Evolutionary conservation across 1,284 basidiomycete genomes (phyloP).

Genomic region (Cutaneotrichosporon sp.): DNA sequence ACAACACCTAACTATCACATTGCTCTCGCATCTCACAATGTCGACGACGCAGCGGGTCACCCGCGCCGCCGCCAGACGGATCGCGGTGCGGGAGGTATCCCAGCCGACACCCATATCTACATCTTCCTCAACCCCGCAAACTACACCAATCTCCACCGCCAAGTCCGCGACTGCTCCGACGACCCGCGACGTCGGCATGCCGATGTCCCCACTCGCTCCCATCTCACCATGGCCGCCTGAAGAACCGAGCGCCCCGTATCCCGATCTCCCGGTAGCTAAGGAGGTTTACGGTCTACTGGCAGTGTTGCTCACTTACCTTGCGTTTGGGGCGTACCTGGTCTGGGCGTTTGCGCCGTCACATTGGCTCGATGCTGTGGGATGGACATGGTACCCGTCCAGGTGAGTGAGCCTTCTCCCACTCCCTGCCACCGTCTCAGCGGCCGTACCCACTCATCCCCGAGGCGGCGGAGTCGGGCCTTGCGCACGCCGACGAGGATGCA

Average conservation of each 20-base stretch:
- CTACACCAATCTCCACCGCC: background rate
- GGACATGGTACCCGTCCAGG: slow-evolving; percentile 86
- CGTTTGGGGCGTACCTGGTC: slow-evolving; percentile 68
- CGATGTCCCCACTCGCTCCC: slow-evolving; percentile 57
- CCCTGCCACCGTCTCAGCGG: no score
- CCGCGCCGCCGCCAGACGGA: background rate
- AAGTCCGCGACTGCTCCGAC: background rate
- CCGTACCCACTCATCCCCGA: no score
- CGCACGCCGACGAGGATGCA: no score
- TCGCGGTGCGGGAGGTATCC: background rate
- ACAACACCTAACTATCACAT: background rate
- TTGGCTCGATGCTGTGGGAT: slow-evolving; percentile 64
- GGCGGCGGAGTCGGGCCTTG: no score
- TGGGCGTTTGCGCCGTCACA: slow-evolving; percentile 61
- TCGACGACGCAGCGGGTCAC: slow-evolving; percentile 4
- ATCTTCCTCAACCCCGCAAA: background rate
- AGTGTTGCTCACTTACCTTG: slow-evolving; percentile 71
- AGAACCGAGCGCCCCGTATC: slow-evolving; percentile 58
- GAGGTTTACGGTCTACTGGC: slow-evolving; percentile 88
- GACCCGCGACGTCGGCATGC: background rate
- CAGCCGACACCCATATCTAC: background rate
- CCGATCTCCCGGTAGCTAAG: slow-evolving; percentile 35
- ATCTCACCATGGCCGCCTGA: slow-evolving; percentile 59
- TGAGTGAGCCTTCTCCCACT: slow-evolving; percentile 46
- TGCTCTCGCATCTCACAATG: background rate